Conservation (phyloP, 176 grass and related monocot genomes). For the Carex kokanica region DNA sequence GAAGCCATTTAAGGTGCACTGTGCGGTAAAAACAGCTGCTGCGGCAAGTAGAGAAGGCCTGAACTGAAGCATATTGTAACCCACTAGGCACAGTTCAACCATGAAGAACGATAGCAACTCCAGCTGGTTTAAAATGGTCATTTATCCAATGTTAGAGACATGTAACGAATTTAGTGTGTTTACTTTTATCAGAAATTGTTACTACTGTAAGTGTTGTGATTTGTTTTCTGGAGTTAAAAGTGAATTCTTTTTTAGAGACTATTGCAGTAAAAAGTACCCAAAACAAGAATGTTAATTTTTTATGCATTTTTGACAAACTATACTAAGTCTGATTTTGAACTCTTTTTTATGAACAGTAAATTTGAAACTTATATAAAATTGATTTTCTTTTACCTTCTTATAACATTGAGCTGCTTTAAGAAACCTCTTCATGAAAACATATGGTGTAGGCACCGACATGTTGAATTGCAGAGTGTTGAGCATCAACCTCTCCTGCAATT, state of each 20-base stretch:
- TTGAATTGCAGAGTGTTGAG: conserved; percentile 63
- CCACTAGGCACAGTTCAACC: conserved; percentile 66
- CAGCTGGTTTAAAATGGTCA: conserved; percentile 31
- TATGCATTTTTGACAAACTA: conserved; percentile 11
- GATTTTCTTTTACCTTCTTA: conserved; percentile 49
- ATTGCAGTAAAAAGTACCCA: not conserved
- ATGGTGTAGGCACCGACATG: conserved; percentile 85
- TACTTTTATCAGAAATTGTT: too few relatives aligned
- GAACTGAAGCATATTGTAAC: conserved; percentile 80
- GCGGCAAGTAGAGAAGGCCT: conserved; percentile 67
- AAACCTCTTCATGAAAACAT: conserved; percentile 83
- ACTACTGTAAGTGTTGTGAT: too few relatives aligned
- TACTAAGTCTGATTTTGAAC: not conserved
- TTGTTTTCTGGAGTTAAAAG: not conserved
- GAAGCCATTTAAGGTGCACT: conserved; percentile 59
- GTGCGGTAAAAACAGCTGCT: conserved; percentile 69
- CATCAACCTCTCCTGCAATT: conserved; percentile 67
- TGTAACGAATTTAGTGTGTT: not conserved
- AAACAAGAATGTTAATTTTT: not conserved
- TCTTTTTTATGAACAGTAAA: not conserved
- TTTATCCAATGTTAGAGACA: not conserved
- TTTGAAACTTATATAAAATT: not conserved
- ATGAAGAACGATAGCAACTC: conserved; percentile 83
- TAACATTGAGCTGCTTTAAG: conserved; percentile 71
- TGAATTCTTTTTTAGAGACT: not conserved